These are phyloP conservation scores for Acanthochlamys bracteata DNA, from an alignment of 106 monocot species.

Conservation along the genomic window DNA sequence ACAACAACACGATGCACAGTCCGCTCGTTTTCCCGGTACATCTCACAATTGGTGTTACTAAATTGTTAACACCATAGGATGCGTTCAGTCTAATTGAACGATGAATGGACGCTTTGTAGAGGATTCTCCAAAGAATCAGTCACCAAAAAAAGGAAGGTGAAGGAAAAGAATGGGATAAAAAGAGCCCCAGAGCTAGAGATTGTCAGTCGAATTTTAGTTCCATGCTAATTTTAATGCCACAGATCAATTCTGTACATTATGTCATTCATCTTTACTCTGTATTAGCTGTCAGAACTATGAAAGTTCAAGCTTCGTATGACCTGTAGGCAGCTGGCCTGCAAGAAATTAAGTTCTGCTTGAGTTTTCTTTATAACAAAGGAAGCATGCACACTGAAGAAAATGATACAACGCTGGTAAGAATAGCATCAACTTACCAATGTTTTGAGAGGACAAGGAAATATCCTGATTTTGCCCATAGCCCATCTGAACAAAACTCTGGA, in stretches of 20 bases:
- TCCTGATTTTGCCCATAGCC: slow-evolving; percentile 38
- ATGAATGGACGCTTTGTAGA: not conserved
- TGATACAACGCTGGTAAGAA: not conserved
- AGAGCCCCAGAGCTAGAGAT: not conserved
- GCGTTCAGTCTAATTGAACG: slow-evolving; percentile 2
- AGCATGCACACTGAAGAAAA: not conserved
- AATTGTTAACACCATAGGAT: slow-evolving; percentile 6
- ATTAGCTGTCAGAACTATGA: not conserved
- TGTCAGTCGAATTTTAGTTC: slow-evolving; percentile 14
- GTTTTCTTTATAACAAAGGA: not conserved
- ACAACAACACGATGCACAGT: not conserved
- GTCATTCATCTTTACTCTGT: not conserved
- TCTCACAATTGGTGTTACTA: slow-evolving; percentile 7
- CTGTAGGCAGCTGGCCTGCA: slow-evolving; percentile 28
- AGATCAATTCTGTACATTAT: slow-evolving; percentile 18
- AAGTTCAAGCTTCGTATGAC: slow-evolving; percentile 35
- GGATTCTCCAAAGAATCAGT: not conserved
- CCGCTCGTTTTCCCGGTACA: not conserved
- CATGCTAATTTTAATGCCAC: not conserved
- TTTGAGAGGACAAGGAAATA: slow-evolving; percentile 26
- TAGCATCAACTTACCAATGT: slow-evolving; percentile 16
- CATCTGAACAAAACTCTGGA: slow-evolving; percentile 64
- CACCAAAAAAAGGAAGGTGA: not conserved
- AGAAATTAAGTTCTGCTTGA: not conserved
- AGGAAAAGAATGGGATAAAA: not conserved